Evolutionary conservation across 768 basidiomycete genomes (phyloP), one percentile per base, ranked within the genome.

Genomic region (Daedaleopsis nitida): DNA sequence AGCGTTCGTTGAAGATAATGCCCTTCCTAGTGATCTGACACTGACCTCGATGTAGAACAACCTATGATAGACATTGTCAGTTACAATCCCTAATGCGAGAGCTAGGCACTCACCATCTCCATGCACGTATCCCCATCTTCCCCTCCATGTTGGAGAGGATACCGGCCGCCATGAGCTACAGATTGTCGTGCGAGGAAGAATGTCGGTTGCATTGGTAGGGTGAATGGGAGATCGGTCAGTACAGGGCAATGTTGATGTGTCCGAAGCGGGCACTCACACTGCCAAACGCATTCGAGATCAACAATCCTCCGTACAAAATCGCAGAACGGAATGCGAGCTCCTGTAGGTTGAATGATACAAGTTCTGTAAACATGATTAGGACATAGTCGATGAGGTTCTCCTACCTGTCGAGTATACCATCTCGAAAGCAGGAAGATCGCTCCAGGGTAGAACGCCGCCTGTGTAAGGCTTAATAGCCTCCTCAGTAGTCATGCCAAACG

Each of bases 101-200:
- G 14, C 24, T 34, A 5, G 24, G 17, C 12, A 59, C 76, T 60
- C 62, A 85, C 86, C 85, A 91, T 77, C 86, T 68, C 89, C 89
- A 91, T 10, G 86, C 88, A 27, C 84, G 70, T 42, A 88, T 85
- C 1, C 88, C 89, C 4, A 82, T 75, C 53, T 78, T 79, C 1
- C 87, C 88, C 61, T 92, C 82, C 88, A 91, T 87, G 44, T 78
- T 80, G 1, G 78, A 75, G 16, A 93, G 78, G 57, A 91, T 87
- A 12, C 87, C 89, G 21, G 89, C 89, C 13, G 88, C 91, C 67
- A 91, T 83, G 7, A 90, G 70, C 84, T 88, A 59, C 23, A 49
- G 5, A 39, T 37, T 13, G 4, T 8, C 9, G 37, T 44, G 27
- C 13, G 21, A 7, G 23, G 13, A 17, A 17, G 44, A 4, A 38